Evolutionary conservation across 805 yeast genomes (phyloP), one percentile per base, ranked within the genome.

Genomic region (Monosporozyma unispora): DNA sequence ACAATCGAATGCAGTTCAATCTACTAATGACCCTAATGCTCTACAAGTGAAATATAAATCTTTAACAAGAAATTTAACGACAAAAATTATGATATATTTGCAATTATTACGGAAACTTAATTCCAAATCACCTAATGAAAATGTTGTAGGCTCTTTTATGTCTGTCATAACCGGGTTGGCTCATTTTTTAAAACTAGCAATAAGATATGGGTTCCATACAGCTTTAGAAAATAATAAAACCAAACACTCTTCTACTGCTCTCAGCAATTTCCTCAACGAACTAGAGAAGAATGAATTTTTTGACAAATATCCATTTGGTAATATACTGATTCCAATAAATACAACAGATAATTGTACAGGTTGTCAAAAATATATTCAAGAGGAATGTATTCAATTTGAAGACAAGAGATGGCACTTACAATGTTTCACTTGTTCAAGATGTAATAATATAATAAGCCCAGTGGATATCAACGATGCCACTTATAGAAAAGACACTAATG

Each of bases 91-190:
- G 84, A 81, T 87, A 45, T 91, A 88, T 68, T 75, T 93, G 62
- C 89, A 96, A 0, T 75, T 88, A 31, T 69, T 93, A 41, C 74
- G 96, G 53, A 88, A 87, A 59, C 72, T 54, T 54, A 75, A 71
- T 22, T 58, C 68, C 7, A 69, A 70, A 3, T 50, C 67, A 14
- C 57, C 63, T 22, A 52, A 56, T 3, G 68, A 67, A 44, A 56
- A 62, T 14, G 57, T 60, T 8, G 69, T 77, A 39, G 79, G 89
- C 0, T 82, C 85, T 3, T 66, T 91, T 38, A 74, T 93, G 56
- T 79, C 91, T 0, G 80, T 90, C 10, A 90, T 90, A 4, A 87
- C 96, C 1, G 89, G 95, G 0, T 71, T 91, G 57, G 97, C 99
- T 0, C 98, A 93, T 63, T 91, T 89, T 66, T 72, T 93, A 58